Evolutionary conservation across 768 basidiomycete genomes (phyloP).

Genomic region (Porphyrellus cyaneotinctus): DNA sequence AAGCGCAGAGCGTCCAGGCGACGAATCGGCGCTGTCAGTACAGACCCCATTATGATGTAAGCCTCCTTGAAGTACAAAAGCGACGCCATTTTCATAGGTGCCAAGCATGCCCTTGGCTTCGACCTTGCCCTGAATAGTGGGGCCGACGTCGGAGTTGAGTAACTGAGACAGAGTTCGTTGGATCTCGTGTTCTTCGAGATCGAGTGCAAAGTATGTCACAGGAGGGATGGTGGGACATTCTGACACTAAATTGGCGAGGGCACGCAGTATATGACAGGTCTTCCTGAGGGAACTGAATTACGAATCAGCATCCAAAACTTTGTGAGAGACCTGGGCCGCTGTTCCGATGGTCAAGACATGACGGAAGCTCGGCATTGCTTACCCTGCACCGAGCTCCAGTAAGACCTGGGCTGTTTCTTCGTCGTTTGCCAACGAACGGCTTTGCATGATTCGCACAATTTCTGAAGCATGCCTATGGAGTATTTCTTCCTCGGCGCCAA

Average conservation of each 20-base stretch:
- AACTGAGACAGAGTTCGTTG: conserved; percentile 74
- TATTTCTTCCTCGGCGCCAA: conserved; percentile 83
- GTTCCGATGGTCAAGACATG: too few relatives aligned
- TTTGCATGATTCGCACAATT: conserved; percentile 72
- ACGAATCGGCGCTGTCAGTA: neutral
- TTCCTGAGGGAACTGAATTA: conserved; percentile 72
- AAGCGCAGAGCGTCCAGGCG: conserved; percentile 8
- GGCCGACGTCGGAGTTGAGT: conserved; percentile 56
- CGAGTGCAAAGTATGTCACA: conserved; percentile 87
- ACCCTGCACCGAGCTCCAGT: conserved; percentile 95
- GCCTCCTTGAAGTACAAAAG: conserved; percentile 57
- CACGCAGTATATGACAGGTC: conserved; percentile 77
- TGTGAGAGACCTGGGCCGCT: too few relatives aligned
- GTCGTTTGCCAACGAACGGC: conserved; percentile 17
- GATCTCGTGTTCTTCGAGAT: conserved; percentile 85
- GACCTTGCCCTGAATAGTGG: conserved; percentile 64
- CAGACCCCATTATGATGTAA: conserved; percentile 10
- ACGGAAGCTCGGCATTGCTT: conserved; percentile 29
- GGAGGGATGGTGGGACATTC: conserved; percentile 37
- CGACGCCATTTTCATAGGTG: conserved; percentile 86
- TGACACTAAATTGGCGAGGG: conserved; percentile 56
- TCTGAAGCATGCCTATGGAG: conserved; percentile 67
- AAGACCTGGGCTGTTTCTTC: conserved; percentile 50
- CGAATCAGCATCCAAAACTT: conserved; percentile 9
- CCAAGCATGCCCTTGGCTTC: conserved; percentile 82